Evolutionary conservation across 257 asterid genomes (phyloP).

Genomic region (Penstemon barbatus): DNA sequence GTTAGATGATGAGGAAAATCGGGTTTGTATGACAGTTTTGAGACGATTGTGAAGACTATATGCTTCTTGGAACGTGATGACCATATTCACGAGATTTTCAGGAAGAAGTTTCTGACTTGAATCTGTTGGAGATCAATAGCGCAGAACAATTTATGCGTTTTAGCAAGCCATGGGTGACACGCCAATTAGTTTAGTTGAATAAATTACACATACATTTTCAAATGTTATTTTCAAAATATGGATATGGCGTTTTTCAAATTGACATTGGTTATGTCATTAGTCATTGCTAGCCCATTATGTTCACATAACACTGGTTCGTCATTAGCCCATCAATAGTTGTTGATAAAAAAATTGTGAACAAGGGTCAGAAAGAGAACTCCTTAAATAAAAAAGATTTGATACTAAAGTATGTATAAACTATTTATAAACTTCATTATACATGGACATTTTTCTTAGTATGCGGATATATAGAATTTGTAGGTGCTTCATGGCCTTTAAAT

Average conservation of each 20-base stretch:
- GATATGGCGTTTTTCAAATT: conserved; percentile 53
- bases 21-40: no score
- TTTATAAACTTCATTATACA: no score
- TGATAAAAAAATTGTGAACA: conserved; percentile 52
- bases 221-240: conserved; percentile 41
- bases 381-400: conserved; percentile 7
- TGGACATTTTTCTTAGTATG: conserved; percentile 58
- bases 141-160: no score
- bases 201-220: no score
- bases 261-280: conserved; percentile 52
- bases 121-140: no score
- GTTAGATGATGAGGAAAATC: no score
- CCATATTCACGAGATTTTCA: no score
- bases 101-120: no score
- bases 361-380: conserved; percentile 8
- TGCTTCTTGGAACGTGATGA: no score
- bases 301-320: conserved; percentile 51
- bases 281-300: conserved; percentile 64
- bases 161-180: no score
- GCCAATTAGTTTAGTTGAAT: no score
- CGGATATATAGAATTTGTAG: conserved; percentile 61
- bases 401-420: background rate
- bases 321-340: conserved; percentile 61
- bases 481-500: conserved; percentile 52
- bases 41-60: no score